phyloP scores from a whole-genome alignment of 2,329 filamentous ascomycete genomes.

The Trichophaea hybrida region DNA sequence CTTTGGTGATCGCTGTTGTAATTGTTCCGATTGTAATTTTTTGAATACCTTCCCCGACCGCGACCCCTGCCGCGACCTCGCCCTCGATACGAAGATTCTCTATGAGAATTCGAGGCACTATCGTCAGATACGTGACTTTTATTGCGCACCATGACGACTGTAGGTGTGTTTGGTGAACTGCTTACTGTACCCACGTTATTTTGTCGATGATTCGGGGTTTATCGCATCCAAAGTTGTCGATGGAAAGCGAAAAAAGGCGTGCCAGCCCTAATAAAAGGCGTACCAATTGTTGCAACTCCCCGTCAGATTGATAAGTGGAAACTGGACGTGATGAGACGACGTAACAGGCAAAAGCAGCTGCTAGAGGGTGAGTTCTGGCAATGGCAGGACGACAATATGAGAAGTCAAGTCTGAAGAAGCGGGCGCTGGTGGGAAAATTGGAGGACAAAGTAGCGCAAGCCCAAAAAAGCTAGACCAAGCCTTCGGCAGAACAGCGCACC shows the following conservation, averaged over 20 bases:
- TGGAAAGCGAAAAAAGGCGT: too few relatives aligned
- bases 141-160: conserved; percentile 5
- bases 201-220: background rate
- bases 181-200: conserved; percentile 3
- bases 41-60: background rate
- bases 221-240: background rate
- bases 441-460: background rate
- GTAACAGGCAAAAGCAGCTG: background rate
- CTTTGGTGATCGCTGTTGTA: background rate
- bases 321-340: background rate
- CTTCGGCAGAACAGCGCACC: too few relatives aligned
- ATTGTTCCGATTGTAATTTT: background rate
- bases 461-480: background rate
- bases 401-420: background rate
- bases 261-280: too few relatives aligned
- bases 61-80: background rate
- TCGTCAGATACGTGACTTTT: conserved; percentile 5
- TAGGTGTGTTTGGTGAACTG: conserved; percentile 10
- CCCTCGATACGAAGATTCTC: conserved; percentile 3
- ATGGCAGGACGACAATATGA: background rate
- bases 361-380: background rate
- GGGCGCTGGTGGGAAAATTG: background rate
- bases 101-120: conserved; percentile 2
- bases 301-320: too few relatives aligned
- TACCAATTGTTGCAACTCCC: too few relatives aligned